Conservation (phyloP, 306 rosid species). For the Mimosa pudica region DNA sequence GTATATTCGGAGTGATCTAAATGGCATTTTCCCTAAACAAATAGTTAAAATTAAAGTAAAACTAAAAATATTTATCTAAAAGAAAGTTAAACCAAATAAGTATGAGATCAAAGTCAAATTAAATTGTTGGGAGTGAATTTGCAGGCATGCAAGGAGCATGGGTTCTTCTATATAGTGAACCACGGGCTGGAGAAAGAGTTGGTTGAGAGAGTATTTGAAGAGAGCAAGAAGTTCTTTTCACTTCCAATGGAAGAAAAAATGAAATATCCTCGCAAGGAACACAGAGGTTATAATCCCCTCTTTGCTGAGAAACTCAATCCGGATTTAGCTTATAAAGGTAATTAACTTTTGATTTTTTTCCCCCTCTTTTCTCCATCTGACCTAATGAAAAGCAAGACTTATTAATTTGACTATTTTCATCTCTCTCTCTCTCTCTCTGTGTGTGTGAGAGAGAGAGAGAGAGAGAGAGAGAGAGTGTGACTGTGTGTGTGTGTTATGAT, state of each 20-base stretch:
- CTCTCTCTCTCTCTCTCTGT: neutral
- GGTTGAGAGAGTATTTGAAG: conserved; percentile 40
- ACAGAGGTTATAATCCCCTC: conserved; percentile 76
- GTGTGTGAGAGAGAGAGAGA: no score
- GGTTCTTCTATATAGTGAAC: conserved; percentile 84
- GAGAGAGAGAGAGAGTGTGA: no score
- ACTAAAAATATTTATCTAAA: no score
- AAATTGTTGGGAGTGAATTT: neutral
- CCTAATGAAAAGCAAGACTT: no score
- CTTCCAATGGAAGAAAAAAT: conserved; percentile 61
- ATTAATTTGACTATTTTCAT: neutral
- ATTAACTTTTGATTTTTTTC: no score
- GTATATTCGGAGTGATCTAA: no score
- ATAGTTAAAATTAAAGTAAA: no score
- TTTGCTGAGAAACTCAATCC: conserved; percentile 66
- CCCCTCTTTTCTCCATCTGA: no score
- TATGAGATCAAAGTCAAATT: no score
- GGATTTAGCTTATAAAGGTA: conserved; percentile 43
- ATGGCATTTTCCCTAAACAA: no score
- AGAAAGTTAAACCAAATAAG: no score
- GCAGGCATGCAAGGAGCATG: conserved; percentile 72
- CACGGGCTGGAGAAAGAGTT: conserved; percentile 68
- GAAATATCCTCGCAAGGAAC: conserved; percentile 55
- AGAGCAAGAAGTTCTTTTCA: conserved; percentile 62
- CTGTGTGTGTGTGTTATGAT: neutral